These are phyloP conservation scores for Cladophialophora carrionii DNA, from an alignment of 2,329 filamentous ascomycete species.

Conservation along the genomic window DNA sequence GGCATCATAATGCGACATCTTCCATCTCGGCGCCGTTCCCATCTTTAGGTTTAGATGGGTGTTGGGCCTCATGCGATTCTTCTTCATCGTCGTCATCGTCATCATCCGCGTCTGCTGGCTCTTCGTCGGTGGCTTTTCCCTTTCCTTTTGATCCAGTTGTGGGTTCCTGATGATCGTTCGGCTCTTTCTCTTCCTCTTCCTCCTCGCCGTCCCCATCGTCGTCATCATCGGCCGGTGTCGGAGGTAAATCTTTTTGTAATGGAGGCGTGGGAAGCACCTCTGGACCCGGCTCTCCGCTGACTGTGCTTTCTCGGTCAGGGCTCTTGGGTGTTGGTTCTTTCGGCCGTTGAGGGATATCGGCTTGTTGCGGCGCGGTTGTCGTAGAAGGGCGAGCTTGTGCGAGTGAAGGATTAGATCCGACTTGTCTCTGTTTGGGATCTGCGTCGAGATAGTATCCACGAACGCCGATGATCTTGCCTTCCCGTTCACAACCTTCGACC, in stretches of 20 bases:
- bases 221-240: constrained; percentile 34
- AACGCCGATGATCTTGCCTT: constrained; percentile 89
- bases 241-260: constrained; percentile 32
- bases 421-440: constrained; percentile 64
- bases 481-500: constrained; percentile 94
- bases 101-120: constrained; percentile 13
- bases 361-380: constrained; percentile 39
- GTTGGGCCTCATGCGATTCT: constrained; percentile 27
- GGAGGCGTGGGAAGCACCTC: constrained; percentile 36
- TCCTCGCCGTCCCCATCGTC: constrained; percentile 34
- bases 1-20: constrained; percentile 39
- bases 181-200: constrained; percentile 27
- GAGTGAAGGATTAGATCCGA: constrained; percentile 42
- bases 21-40: constrained; percentile 37
- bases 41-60: constrained; percentile 38
- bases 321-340: constrained; percentile 36
- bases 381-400: constrained; percentile 18
- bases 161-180: constrained; percentile 20
- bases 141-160: constrained; percentile 22
- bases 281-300: constrained; percentile 37
- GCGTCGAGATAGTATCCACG: constrained; percentile 96
- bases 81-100: constrained; percentile 28
- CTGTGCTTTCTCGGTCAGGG: constrained; percentile 34
- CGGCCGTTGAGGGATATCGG: constrained; percentile 32
- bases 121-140: constrained; percentile 15